These are phyloP conservation scores for Pseudocercospora eumusae DNA, from an alignment of 2,329 filamentous ascomycete genomes.

Conservation along the genomic window DNA sequence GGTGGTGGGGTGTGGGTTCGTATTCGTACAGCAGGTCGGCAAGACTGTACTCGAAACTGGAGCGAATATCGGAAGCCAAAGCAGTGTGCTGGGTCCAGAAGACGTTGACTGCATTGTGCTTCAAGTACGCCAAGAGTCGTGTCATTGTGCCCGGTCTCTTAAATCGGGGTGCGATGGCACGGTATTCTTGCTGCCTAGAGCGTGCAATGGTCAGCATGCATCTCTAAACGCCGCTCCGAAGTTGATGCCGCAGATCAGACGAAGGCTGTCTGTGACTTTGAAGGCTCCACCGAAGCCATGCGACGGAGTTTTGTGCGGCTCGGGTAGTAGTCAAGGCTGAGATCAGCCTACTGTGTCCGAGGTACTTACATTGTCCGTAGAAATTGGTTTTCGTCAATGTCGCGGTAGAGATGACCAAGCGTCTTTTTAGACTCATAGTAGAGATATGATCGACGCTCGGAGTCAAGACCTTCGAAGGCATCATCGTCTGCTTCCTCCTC, in stretches of 20 bases:
- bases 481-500: slow-evolving; percentile 51
- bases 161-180: slow-evolving; percentile 23
- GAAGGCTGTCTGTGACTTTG: not conserved
- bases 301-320: not conserved
- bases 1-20: slow-evolving; percentile 44
- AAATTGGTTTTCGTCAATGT: slow-evolving; percentile 70
- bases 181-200: slow-evolving; percentile 25
- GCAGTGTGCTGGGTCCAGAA: slow-evolving; percentile 44
- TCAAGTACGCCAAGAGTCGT: slow-evolving; percentile 46
- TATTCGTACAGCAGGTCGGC: slow-evolving; percentile 51
- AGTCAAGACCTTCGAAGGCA: slow-evolving; percentile 39
- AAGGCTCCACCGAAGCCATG: too few relatives aligned
- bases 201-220: not conserved
- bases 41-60: slow-evolving; percentile 58
- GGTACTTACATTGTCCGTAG: slow-evolving; percentile 50
- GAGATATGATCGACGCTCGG: slow-evolving; percentile 40
- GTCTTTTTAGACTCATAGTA: slow-evolving; percentile 71
- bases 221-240: not conserved
- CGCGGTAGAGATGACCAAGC: slow-evolving; percentile 69
- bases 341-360: not conserved
- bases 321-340: not conserved
- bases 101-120: slow-evolving; percentile 33
- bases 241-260: not conserved
- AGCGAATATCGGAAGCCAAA: slow-evolving; percentile 46
- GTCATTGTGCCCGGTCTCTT: slow-evolving; percentile 29